Evolutionary conservation across 495 filamentous ascomycete species (phyloP).

Genomic region (Aspergillus leporis): DNA sequence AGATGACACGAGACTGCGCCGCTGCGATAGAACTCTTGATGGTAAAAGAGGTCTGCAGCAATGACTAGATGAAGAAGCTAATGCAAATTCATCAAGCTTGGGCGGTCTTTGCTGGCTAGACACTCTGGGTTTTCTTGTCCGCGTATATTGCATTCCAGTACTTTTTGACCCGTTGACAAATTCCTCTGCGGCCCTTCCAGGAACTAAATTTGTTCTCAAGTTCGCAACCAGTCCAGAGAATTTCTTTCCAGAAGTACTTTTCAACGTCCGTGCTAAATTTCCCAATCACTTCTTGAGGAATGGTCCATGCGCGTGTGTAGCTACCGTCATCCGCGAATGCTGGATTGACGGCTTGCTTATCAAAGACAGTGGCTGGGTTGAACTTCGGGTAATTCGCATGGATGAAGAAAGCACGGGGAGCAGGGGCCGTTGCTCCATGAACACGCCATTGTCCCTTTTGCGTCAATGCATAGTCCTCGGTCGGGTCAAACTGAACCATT

Average conservation of each 20-base stretch:
- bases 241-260: conserved; percentile 49
- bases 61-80: not conserved
- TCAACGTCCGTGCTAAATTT: conserved; percentile 49
- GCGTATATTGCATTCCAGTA: conserved; percentile 33
- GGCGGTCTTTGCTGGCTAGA: not conserved
- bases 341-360: conserved; percentile 33
- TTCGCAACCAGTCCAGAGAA: conserved; percentile 48
- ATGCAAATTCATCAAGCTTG: not conserved
- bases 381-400: conserved; percentile 54
- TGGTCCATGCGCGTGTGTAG: conserved; percentile 45
- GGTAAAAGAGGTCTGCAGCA: not conserved
- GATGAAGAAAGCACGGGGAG: conserved; percentile 43
- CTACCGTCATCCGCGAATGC: conserved; percentile 36
- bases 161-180: conserved; percentile 31
- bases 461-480: conserved; percentile 35
- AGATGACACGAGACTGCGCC: not conserved
- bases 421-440: conserved; percentile 21
- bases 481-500: conserved; percentile 47
- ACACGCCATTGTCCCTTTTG: conserved; percentile 23
- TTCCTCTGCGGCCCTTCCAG: conserved; percentile 30
- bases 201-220: conserved; percentile 41
- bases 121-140: not conserved
- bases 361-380: conserved; percentile 48
- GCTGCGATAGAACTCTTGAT: not conserved
- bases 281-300: conserved; percentile 37